A percentile compares a stretch with the other conserved stretches of the same genome.
Evolutionary conservation across 2,329 filamentous ascomycete species (phyloP).

Genomic region (Cryphonectria parasitica): DNA sequence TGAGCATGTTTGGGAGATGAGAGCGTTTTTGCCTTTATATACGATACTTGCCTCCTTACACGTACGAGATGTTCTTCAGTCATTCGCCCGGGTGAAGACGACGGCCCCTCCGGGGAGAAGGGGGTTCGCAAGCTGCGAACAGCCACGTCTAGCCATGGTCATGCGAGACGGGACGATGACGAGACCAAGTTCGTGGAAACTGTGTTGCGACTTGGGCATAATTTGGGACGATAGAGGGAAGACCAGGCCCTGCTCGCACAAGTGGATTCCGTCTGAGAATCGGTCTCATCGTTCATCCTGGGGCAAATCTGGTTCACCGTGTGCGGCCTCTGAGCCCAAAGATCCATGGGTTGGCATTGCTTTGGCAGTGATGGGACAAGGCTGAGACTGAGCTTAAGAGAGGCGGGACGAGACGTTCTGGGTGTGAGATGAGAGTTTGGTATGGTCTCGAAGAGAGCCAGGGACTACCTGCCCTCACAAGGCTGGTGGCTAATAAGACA

Average conservation of each 20-base stretch:
- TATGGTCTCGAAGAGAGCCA: not conserved
- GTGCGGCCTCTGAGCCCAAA: not conserved
- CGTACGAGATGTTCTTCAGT: not conserved
- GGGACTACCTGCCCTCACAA: not conserved
- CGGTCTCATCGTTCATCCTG: not conserved
- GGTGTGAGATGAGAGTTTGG: not conserved
- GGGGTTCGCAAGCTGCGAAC: not conserved
- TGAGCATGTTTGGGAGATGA: constrained; percentile 26
- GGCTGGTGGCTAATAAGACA: not conserved
- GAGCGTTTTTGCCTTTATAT: constrained; percentile 24
- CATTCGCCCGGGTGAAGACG: not conserved
- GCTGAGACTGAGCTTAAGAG: not conserved
- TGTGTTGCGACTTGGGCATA: not conserved
- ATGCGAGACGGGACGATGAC: constrained; percentile 9
- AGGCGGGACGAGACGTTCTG: not conserved
- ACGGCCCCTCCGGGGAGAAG: not conserved
- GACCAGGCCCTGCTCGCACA: not conserved
- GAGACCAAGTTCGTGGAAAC: not conserved
- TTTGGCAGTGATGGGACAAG: not conserved
- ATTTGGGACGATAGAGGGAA: not conserved
- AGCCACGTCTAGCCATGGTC: not conserved
- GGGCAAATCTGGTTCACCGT: not conserved
- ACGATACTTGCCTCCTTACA: constrained; percentile 7
- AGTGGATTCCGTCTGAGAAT: constrained; percentile 4
- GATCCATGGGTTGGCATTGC: not conserved